Evolutionary conservation across 2,329 filamentous ascomycete species (phyloP), one percentile per base, ranked within the genome.

Genomic region (Calonectria crousiana): DNA sequence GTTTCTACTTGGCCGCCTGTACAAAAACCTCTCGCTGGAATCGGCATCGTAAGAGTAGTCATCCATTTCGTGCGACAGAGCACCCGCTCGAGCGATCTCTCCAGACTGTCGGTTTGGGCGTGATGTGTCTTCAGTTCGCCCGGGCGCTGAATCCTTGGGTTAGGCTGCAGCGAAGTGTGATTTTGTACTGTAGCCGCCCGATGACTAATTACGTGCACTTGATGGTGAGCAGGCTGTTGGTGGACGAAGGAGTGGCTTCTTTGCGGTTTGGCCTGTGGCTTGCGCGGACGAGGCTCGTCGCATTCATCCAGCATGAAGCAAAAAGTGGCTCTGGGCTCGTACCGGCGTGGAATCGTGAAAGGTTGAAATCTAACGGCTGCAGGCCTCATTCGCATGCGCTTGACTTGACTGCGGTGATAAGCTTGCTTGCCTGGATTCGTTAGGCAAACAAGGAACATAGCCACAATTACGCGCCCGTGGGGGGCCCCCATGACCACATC

Each of bases 401-500:
- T 23, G 44, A 47, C 44, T 47, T 62, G 26, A 38, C 34, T 20
- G 41, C 26, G 5, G 23, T 28, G 56, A 62, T 62, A 38, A 36
- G 23, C 18, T 34, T 62, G 14, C 34, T 41, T 41, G n/a, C 56
- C 23, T 26, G 36, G 56, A 38, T 38, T 36, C 56, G 36, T 62
- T 38, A 65, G 26, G 38, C 60, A 65, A 34, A 11, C 38, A 32
- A 14, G n/a, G n/a, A 30, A 47, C 60, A 65, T 65, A 65, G 60
- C 60, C 60, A 49, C 60, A 41, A 65, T 65, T 26, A 65, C 38
- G 38, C 44, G 26, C 38, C 38, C 20, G 26, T 28, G 38, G 60
- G 60, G 60, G 60, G 60, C 41, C 30, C 60, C 41, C 60, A 65
- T 65, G 60, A 65, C 60, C 44, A 26, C 60, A 49, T 44, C 41